Percentiles rank a stretch among this genome's conserved stretches.
phyloP scores from a whole-genome alignment of 2,329 filamentous ascomycete species.

The Rhynchosporium graminicola region DNA sequence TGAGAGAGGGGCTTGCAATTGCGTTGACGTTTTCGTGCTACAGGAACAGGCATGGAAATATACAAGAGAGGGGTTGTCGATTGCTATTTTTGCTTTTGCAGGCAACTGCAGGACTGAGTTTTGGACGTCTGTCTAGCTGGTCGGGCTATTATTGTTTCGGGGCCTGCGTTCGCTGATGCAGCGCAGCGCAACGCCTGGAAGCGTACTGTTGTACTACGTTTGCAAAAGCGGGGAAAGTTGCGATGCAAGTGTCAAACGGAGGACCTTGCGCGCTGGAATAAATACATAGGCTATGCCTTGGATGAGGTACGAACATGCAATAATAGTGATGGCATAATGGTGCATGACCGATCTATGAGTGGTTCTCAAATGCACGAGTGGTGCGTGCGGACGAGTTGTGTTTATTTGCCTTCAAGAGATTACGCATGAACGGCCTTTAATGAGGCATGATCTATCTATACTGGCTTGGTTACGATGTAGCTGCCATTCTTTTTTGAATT shows the following conservation, averaged over 20 bases:
- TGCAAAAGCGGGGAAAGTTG: not conserved
- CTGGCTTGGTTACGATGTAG: conserved; percentile 16
- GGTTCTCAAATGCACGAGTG: not conserved
- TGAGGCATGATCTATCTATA: conserved; percentile 15
- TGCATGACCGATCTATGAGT: not conserved
- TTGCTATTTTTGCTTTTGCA: not conserved
- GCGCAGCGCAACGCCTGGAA: not conserved
- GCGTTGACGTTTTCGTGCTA: too few relatives aligned
- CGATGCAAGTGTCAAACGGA: conserved; percentile 10
- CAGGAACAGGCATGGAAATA: too few relatives aligned
- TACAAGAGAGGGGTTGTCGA: not conserved
- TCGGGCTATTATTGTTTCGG: conserved; percentile 4
- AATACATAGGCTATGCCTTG: not conserved
- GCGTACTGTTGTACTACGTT: not conserved
- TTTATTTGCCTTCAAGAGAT: conserved; percentile 17
- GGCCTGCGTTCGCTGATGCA: not conserved
- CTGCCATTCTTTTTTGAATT: not conserved
- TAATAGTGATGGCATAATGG: conserved; percentile 8
- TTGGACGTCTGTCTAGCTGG: not conserved
- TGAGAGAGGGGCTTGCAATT: too few relatives aligned
- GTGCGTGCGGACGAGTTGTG: not conserved
- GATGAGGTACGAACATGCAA: conserved; percentile 6
- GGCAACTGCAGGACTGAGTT: not conserved
- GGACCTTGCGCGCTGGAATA: conserved; percentile 1
- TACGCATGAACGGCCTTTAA: conserved; percentile 2